phyloP scores from a whole-genome alignment of 441 rosid genomes.

The Viola pubescens region DNA sequence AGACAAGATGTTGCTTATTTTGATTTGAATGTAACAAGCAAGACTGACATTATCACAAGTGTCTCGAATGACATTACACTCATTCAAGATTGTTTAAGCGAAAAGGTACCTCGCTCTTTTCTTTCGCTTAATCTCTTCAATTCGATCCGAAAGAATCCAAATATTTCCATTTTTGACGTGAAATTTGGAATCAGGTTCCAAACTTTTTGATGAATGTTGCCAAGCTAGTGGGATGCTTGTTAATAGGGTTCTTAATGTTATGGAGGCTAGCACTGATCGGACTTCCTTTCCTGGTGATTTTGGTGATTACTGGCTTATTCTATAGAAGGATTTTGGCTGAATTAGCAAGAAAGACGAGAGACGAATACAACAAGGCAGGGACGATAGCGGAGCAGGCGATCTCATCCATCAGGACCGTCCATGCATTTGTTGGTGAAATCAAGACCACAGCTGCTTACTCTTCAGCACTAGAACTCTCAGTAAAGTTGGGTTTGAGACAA shows the following conservation, averaged over 20 bases:
- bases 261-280: slow-evolving; percentile 69
- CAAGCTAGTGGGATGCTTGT: slow-evolving; percentile 41
- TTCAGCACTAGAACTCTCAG: slow-evolving; percentile 47
- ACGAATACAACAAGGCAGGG: slow-evolving; percentile 60
- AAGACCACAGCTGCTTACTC: slow-evolving; percentile 49
- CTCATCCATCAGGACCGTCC: slow-evolving; percentile 60
- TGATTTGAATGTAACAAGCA: slow-evolving; percentile 63
- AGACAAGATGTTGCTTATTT: slow-evolving; percentile 81
- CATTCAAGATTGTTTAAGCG: slow-evolving; percentile 72
- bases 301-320: slow-evolving; percentile 62
- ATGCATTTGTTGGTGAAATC: slow-evolving; percentile 57
- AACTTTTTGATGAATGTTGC: slow-evolving; percentile 47
- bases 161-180: too few relatives aligned
- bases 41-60: slow-evolving; percentile 57
- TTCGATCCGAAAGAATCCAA: too few relatives aligned
- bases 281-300: slow-evolving; percentile 43
- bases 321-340: slow-evolving; percentile 51
- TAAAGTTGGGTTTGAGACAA: slow-evolving; percentile 54
- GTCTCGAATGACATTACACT: slow-evolving; percentile 63
- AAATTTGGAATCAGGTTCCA: slow-evolving; percentile 37
- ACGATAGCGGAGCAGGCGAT: slow-evolving; percentile 61
- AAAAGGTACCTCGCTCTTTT: slow-evolving; percentile 34
- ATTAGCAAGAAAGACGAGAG: slow-evolving; percentile 45
- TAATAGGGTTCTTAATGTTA: slow-evolving; percentile 39
- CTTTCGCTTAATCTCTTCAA: too few relatives aligned